Evolutionary conservation across 495 filamentous ascomycete species (phyloP), one percentile per base, ranked within the genome.

Genomic region (Amphirosellinia nigrospora): DNA sequence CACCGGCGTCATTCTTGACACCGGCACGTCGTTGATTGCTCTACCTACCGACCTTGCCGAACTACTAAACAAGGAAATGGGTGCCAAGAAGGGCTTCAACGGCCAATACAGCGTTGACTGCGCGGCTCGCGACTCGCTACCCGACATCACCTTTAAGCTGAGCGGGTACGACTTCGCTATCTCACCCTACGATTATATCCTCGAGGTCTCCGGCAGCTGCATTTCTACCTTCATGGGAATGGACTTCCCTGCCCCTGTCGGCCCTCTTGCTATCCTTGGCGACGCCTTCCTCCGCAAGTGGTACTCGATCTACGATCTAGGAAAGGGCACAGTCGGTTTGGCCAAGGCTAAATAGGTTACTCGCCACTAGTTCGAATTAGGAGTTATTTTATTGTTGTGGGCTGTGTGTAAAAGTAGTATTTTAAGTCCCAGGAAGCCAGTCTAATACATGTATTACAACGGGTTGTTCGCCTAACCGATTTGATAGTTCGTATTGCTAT

Each of bases 191-290:
- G 96, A 99, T 83, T 99, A 99, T 85, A 94, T 97, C 78, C 88
- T 99, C 61, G 96, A 99, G 80, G 89, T 97, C 50, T 91, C 93
- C 78, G 96, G 96, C 70, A 93, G 90, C 77, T 99, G 96, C 84
- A 97, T 99, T 82, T 97, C 93, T 60, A 90, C 92, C 71, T 97
- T 99, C 85, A 95, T 97, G 89, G 95, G 95, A 73, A 97, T 98
- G 92, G 96, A 98, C 81, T 92, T 98, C 88, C 93, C 93, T 28
- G 91, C 91, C 75, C 94, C 94, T 7, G 90, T 92, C 69, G 96
- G 96, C 19, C 96, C 96, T 67, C 87, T 99, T 62, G 96, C 93
- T 53, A 98, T 99, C 70, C 89, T 99, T 39, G 96, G 96, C 74
- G 96, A 99, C 81, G 91, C 96, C 56, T 99, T 99, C 92, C 88